Evolutionary conservation across 1,284 basidiomycete species (phyloP).

Genomic region (Apiotrichum sp.): DNA sequence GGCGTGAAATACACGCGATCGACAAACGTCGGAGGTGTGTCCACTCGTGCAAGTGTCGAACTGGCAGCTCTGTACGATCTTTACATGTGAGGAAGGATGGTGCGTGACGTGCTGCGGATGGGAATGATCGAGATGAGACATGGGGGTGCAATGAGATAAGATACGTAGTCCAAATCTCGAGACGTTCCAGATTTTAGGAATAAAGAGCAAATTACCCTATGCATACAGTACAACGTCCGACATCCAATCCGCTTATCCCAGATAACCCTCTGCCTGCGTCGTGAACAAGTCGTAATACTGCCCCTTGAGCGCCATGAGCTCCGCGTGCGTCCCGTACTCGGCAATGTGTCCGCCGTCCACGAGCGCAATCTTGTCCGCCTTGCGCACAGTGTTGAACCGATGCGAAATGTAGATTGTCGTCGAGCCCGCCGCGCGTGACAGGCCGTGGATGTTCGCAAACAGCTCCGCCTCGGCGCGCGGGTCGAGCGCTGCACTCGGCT

Average conservation of each 20-base stretch:
- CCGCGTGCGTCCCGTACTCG: slow-evolving; percentile 73
- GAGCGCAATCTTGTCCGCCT: slow-evolving; percentile 58
- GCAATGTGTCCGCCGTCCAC: slow-evolving; percentile 70
- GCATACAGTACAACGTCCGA: too few species aligned
- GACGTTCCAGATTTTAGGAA: too few species aligned
- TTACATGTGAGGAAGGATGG: too few species aligned
- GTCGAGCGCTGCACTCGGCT: slow-evolving; percentile 59
- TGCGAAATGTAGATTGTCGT: slow-evolving; percentile 79
- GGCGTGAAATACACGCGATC: too few species aligned
- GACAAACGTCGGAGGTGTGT: too few species aligned
- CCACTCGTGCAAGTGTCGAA: too few species aligned
- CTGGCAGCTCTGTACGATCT: too few species aligned
- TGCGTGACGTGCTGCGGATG: too few species aligned
- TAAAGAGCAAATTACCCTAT: too few species aligned
- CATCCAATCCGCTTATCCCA: not conserved
- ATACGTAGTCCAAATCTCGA: too few species aligned
- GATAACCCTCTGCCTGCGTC: not conserved
- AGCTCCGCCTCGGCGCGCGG: slow-evolving; percentile 71
- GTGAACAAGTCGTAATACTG: slow-evolving; percentile 18
- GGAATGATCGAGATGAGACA: too few species aligned
- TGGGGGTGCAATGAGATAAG: too few species aligned
- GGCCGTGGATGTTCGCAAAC: slow-evolving; percentile 49
- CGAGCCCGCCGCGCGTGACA: slow-evolving; percentile 39
- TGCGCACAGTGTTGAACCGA: slow-evolving; percentile 51
- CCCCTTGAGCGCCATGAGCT: slow-evolving; percentile 54